Base-by-base conservation (phyloP, 1,139 yeast species). In the Kodamaea ohmeri region DNA sequence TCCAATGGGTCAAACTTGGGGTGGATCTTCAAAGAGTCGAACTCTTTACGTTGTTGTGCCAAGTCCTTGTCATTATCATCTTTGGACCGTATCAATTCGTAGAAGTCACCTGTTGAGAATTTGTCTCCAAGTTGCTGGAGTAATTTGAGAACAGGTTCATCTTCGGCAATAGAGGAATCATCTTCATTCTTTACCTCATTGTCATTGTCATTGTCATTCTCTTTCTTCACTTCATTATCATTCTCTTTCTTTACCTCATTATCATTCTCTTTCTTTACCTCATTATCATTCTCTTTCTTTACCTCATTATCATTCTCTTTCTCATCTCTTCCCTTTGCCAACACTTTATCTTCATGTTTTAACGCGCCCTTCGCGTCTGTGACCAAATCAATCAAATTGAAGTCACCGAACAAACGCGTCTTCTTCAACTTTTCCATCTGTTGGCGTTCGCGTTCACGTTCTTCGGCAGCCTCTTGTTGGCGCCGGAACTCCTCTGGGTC, bases 101-200 rank as follows among this genome's bases (percentile, higher is more conserved):
- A 87, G 55, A 83, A 83, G 55, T 88, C 96, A 1, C 95, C 95
- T 38, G 84, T 78, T 0, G 92, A 83, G 41, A 83, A 75, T 32
- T 76, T 73, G 37, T 71, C 72, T 1, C 83, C 77, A 35, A 67
- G 58, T 35, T 61, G 67, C 43, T 63, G 61, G 35, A 76, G 67
- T 35, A 68, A 61, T 31, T 59, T 64, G 40, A 69, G 58, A 11
- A 68, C 67, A 43, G 60, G 56, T 5, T 26, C 34, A 6, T 16
- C 34, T 5, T 18, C 22, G 12, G n/a, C n/a, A n/a, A n/a, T n/a
- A n/a, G n/a, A n/a, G n/a, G n/a, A n/a, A n/a, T 42, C 41, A 21
- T 44, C 44, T 15, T 38, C 31, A 29, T 25, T 22, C 28, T 43
- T 21, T 9, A 37, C 22, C 22, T 34, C 33, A 3, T 14, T 34